Percentiles rank a stretch among this genome's conserved stretches.
Evolutionary conservation across 371 early-diverging fungal genomes (phyloP).

Genomic region (Mucor lusitanicus): DNA sequence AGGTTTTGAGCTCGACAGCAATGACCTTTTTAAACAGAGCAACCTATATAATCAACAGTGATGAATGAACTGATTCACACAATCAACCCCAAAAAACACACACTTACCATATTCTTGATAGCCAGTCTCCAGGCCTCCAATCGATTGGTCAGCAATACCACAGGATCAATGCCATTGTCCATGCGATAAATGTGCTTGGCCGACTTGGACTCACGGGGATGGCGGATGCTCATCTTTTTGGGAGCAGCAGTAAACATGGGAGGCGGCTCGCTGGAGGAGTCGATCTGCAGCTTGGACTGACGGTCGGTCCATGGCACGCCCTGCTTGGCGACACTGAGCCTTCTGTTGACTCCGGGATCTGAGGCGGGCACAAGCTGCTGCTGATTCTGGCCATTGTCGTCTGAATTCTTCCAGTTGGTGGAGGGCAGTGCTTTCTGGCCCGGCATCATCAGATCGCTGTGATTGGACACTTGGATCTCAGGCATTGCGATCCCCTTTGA

Average conservation of each 20-base stretch:
- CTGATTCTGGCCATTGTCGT: not conserved
- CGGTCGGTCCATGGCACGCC: slow-evolving; percentile 27
- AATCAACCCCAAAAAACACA: not conserved
- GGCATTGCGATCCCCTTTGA: slow-evolving; percentile 38
- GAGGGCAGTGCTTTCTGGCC: slow-evolving; percentile 22
- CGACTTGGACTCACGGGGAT: slow-evolving; percentile 17
- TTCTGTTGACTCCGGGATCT: slow-evolving; percentile 7
- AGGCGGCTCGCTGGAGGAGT: slow-evolving; percentile 26
- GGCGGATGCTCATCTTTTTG: slow-evolving; percentile 7
- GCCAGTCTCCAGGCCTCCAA: slow-evolving; percentile 41
- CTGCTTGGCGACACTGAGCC: slow-evolving; percentile 10
- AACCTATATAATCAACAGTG: slow-evolving; percentile 18
- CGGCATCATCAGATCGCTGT: slow-evolving; percentile 15
- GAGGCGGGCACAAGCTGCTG: slow-evolving; percentile 9
- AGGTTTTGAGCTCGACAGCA: slow-evolving; percentile 28
- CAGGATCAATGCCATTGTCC: slow-evolving; percentile 49
- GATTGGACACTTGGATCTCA: slow-evolving; percentile 7
- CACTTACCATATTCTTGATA: slow-evolving; percentile 40
- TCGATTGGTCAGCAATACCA: slow-evolving; percentile 25
- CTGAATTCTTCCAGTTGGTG: slow-evolving; percentile 7
- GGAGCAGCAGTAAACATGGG: slow-evolving; percentile 40
- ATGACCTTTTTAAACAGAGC: slow-evolving; percentile 34
- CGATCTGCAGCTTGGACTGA: slow-evolving; percentile 19
- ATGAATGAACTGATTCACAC: not conserved
- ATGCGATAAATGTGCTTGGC: slow-evolving; percentile 41